Base-by-base conservation (phyloP, 345 rosid species). In the Gossypium australe region DNA sequence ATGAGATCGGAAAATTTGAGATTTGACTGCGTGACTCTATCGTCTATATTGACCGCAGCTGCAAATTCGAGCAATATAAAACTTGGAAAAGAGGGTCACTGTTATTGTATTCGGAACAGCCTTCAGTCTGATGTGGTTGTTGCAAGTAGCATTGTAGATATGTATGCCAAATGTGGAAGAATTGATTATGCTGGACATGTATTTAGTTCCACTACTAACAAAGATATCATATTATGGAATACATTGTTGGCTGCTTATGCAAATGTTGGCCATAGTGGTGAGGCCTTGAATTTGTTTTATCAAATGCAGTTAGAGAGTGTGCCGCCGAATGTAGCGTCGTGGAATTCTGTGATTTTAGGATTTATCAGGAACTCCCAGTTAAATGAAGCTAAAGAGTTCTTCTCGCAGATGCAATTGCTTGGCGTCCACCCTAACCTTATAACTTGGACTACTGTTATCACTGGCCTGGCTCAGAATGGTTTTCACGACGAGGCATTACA, bases 221-320 rank as follows among this genome's bases (percentile, higher is more conserved):
- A 81, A 66, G 90, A 90, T 75, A 74, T 89, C 68, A 70, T 84
- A 14, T 64, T 86, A 59, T 93, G 98, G 97, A 93, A 89, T 70
- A 80, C 89, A 1, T 24, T 90, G 49, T 82, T 87, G 72, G 78
- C 89, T 71, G 90, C 90, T 17, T 94, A 85, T 82, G 95, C 89
- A 55, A 87, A 87, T 70, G 71, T 80, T 52, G 91, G 92, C 63
- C 65, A 57, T 16, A 82, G 84, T 49, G 86, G 85, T 1, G 89
- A 91, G 80, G 87, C 89, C 69, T 81, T 87, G 83, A 91, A 80
- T 79, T 81, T 89, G 78, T 91, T 91, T 76, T 84, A 86, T 79
- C 81, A 84, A 75, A 94, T 94, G 98, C 95, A 89, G 79, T 77
- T 90, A 71, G 87, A 90, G 51, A 81, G 90, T 67, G 82, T 87